Evolutionary conservation across 768 basidiomycete species (phyloP).

Genomic region (Boletus pseudo-olivaceus): DNA sequence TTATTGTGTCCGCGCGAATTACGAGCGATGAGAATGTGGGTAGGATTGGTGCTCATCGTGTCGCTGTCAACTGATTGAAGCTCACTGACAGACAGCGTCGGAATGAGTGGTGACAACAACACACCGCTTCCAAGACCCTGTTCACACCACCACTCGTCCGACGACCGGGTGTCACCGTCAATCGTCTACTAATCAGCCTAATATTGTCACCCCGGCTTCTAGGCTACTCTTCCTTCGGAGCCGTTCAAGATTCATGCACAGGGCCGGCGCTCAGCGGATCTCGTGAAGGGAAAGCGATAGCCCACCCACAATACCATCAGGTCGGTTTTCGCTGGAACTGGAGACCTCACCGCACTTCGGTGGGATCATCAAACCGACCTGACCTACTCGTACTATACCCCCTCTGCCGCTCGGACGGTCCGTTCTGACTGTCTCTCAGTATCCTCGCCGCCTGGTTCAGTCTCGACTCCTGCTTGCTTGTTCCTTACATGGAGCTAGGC

Average conservation of each 20-base stretch:
- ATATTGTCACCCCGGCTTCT: neutral
- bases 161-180: neutral
- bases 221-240: neutral
- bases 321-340: neutral
- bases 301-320: neutral
- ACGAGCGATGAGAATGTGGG: conserved; percentile 85
- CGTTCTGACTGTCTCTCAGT: neutral
- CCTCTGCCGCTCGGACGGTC: no score
- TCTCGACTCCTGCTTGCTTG: neutral
- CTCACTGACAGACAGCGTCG: neutral
- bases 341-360: neutral
- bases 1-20: conserved; percentile 75
- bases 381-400: no score
- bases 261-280: neutral
- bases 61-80: neutral
- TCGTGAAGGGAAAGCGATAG: neutral
- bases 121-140: neutral
- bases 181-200: neutral
- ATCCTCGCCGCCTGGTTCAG: neutral
- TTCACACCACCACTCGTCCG: neutral
- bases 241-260: neutral
- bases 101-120: neutral
- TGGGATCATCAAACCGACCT: no score
- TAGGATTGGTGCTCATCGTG: conserved; percentile 51
- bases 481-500: neutral